Evolutionary conservation across 148 eudicot genomes (phyloP).

Genomic region (Cornus florida): DNA sequence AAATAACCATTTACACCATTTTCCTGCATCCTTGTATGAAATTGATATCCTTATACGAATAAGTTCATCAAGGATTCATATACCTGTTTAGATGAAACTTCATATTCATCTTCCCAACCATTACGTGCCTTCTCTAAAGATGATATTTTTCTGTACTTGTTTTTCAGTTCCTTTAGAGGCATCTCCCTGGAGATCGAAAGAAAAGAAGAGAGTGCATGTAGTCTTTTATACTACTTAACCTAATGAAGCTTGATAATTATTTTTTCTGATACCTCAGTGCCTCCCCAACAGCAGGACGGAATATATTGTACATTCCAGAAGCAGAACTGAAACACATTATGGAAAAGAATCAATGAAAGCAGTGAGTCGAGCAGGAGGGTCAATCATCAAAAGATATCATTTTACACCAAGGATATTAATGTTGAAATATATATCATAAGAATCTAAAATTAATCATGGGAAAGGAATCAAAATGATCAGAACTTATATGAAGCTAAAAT

Average conservation of each 20-base stretch:
- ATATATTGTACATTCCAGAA: conserved; percentile 73
- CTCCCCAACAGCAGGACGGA: conserved; percentile 93
- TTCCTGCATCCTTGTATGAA: conserved; percentile 8
- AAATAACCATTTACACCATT: not conserved
- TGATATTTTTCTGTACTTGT: conserved; percentile 75
- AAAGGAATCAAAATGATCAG: not conserved
- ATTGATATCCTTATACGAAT: not conserved
- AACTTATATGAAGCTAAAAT: conserved; percentile 5
- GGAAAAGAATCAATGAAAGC: conserved; percentile 21
- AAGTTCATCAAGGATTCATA: conserved; percentile 8
- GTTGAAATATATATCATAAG: conserved; percentile 1
- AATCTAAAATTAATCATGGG: not conserved
- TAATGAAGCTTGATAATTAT: not conserved
- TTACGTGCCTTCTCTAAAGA: conserved; percentile 72
- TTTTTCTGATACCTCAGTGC: conserved; percentile 59
- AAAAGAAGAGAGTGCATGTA: not conserved
- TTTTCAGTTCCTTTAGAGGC: conserved; percentile 78
- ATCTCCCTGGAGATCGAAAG: conserved; percentile 72
- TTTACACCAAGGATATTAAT: not conserved
- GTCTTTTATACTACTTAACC: not conserved
- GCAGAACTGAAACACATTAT: conserved; percentile 50
- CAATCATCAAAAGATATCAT: not conserved
- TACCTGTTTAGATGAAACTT: conserved; percentile 89
- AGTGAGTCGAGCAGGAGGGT: conserved; percentile 4
- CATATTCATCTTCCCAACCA: conserved; percentile 96